A percentile compares a stretch with the other conserved stretches of the same genome.
Evolutionary conservation across 75 land plant species (phyloP).

Genomic region (Adiantum capillusveneris): DNA sequence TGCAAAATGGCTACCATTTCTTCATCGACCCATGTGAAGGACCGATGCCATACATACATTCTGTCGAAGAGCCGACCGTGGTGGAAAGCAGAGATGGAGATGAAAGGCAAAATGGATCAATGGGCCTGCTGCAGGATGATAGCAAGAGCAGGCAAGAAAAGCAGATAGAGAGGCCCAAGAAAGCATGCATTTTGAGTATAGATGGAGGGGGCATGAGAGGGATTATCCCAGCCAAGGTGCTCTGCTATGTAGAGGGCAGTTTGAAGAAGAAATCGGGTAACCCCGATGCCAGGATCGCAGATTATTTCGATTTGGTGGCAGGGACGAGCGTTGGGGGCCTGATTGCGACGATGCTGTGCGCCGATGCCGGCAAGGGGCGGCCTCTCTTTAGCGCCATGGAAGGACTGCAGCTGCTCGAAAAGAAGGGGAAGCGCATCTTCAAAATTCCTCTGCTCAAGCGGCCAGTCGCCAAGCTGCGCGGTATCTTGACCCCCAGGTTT

Average conservation of each 20-base stretch:
- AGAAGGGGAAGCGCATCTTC: constrained; percentile 36
- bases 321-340: constrained; percentile 85
- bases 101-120: no score
- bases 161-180: no score
- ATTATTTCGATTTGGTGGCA: constrained; percentile 75
- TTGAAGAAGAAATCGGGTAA: constrained; percentile 47
- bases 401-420: constrained; percentile 31
- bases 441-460: constrained; percentile 5
- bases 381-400: constrained; percentile 40
- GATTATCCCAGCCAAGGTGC: constrained; percentile 51
- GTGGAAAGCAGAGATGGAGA: no score
- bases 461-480: constrained; percentile 29
- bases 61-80: no score
- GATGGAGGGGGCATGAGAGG: constrained; percentile 74
- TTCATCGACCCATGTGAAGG: no score
- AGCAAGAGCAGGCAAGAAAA: no score
- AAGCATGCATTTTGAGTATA: constrained; percentile 73
- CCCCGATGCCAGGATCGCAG: constrained; percentile 53
- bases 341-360: constrained; percentile 55
- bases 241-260: constrained; percentile 53
- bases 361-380: constrained; percentile 33
- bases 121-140: no score
- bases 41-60: no score
- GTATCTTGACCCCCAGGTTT: constrained; percentile 12
- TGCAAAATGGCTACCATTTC: no score